These are phyloP conservation scores for Botrytis deweyae DNA, from an alignment of 2,329 filamentous ascomycete species.

Conservation along the genomic window DNA sequence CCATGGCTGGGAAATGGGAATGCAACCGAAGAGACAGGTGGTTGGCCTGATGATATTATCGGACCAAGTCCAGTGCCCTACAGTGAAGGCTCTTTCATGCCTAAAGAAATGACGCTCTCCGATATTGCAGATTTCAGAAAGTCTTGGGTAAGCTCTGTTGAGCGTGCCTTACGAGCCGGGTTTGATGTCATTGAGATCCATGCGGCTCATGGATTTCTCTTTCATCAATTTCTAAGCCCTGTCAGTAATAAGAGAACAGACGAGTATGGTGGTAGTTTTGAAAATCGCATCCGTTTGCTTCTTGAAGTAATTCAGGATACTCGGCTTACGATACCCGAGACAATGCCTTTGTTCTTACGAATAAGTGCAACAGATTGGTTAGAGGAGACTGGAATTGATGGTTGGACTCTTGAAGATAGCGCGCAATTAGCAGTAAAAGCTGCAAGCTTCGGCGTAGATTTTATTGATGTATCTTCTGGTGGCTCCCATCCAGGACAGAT, in stretches of 20 bases:
- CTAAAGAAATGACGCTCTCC: constrained; percentile 64
- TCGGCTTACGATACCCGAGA: constrained; percentile 60
- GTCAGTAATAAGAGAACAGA: constrained; percentile 70
- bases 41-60: constrained; percentile 58
- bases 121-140: constrained; percentile 67
- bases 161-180: constrained; percentile 64
- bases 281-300: constrained; percentile 67
- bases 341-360: constrained; percentile 71
- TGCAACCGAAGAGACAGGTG: constrained; percentile 51
- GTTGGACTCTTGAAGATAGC: constrained; percentile 67
- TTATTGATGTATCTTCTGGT: constrained; percentile 70
- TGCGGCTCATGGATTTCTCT: constrained; percentile 74
- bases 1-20: constrained; percentile 62
- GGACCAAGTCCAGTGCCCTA: constrained; percentile 56
- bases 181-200: constrained; percentile 77
- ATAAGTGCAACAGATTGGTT: constrained; percentile 75
- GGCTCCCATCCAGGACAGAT: constrained; percentile 62
- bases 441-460: constrained; percentile 65
- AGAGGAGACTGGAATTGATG: constrained; percentile 53
- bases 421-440: constrained; percentile 62
- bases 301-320: constrained; percentile 66
- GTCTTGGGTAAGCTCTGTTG: constrained; percentile 58
- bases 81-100: constrained; percentile 57
- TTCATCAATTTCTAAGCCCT: constrained; percentile 69
- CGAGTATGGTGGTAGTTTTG: constrained; percentile 65